Evolutionary conservation across 164 flowering plant genomes (phyloP).

Genomic region (Magnolia changhungtana): DNA sequence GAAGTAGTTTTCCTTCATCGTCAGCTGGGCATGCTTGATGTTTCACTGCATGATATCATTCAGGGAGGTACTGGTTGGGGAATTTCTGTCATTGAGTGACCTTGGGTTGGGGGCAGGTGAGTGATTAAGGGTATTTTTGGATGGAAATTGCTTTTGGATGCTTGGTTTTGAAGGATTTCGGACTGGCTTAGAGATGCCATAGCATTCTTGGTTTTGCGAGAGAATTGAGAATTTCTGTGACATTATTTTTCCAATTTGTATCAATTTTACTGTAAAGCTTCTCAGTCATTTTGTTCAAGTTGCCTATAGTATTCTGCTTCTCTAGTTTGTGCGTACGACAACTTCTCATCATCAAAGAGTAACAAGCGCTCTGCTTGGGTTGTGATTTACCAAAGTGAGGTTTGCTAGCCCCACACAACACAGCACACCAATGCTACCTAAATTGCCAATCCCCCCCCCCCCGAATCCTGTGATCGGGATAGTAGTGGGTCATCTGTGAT

Average conservation of each 20-base stretch:
- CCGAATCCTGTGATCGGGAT: too few species aligned
- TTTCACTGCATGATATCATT: not conserved
- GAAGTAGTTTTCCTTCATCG: not conserved
- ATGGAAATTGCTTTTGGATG: slow-evolving; percentile 1
- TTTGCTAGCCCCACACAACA: not conserved
- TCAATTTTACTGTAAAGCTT: slow-evolving; percentile 13
- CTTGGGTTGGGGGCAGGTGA: not conserved
- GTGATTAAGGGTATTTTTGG: not conserved
- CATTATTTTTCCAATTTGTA: slow-evolving; percentile 12
- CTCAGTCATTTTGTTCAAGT: not conserved
- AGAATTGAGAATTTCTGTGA: not conserved
- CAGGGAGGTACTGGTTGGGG: not conserved
- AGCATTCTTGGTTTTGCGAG: not conserved
- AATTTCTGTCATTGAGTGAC: not conserved
- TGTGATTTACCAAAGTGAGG: not conserved
- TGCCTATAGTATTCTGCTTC: not conserved
- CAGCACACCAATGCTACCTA: too few species aligned
- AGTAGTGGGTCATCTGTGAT: too few species aligned
- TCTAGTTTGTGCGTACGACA: not conserved
- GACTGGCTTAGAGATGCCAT: slow-evolving; percentile 1
- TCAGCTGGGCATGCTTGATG: not conserved
- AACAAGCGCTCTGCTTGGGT: not conserved
- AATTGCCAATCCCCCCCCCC: too few species aligned
- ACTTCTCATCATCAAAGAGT: not conserved
- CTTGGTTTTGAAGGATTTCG: not conserved